Evolutionary conservation across 2,329 filamentous ascomycete species (phyloP).

Genomic region (Talaromyces albobiverticillius): DNA sequence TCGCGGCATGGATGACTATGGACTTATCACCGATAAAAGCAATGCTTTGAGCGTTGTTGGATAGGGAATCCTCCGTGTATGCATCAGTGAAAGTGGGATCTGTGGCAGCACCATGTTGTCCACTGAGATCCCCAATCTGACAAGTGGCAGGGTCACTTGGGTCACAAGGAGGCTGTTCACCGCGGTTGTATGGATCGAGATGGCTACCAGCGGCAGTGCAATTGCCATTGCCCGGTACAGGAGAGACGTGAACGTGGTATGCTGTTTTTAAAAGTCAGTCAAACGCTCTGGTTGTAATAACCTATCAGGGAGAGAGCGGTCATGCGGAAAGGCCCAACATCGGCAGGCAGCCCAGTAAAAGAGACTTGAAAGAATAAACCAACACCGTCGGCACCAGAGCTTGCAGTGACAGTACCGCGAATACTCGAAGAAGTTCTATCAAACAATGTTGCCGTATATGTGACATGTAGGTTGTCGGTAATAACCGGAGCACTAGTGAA

Average conservation of each 20-base stretch:
- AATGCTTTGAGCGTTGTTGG: slow-evolving; percentile 38
- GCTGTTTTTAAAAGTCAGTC: slow-evolving; percentile 33
- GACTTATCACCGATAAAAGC: slow-evolving; percentile 55
- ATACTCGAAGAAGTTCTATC: slow-evolving; percentile 54
- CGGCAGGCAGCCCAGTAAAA: slow-evolving; percentile 58
- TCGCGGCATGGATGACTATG: slow-evolving; percentile 53
- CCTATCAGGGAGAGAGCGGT: slow-evolving; percentile 16
- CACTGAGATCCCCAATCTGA: slow-evolving; percentile 72
- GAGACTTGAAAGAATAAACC: slow-evolving; percentile 57
- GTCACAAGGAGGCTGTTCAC: slow-evolving; percentile 62
- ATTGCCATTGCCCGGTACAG: slow-evolving; percentile 65
- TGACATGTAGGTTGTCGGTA: slow-evolving; percentile 54
- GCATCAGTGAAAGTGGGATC: slow-evolving; percentile 25
- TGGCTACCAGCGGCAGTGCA: slow-evolving; percentile 67
- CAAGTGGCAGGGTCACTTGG: slow-evolving; percentile 58
- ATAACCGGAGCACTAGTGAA: slow-evolving; percentile 53
- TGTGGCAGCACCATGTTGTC: slow-evolving; percentile 65
- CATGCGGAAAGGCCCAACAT: slow-evolving; percentile 58
- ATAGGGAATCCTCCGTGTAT: slow-evolving; percentile 51
- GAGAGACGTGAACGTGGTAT: slow-evolving; percentile 69
- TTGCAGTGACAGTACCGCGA: slow-evolving; percentile 51
- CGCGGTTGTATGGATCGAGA: slow-evolving; percentile 67
- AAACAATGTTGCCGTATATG: slow-evolving; percentile 58
- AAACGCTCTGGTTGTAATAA: neutral
- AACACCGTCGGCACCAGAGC: slow-evolving; percentile 47